Evolutionary conservation across 164 flowering plant genomes (phyloP).

Genomic region (Vitis rupestris): DNA sequence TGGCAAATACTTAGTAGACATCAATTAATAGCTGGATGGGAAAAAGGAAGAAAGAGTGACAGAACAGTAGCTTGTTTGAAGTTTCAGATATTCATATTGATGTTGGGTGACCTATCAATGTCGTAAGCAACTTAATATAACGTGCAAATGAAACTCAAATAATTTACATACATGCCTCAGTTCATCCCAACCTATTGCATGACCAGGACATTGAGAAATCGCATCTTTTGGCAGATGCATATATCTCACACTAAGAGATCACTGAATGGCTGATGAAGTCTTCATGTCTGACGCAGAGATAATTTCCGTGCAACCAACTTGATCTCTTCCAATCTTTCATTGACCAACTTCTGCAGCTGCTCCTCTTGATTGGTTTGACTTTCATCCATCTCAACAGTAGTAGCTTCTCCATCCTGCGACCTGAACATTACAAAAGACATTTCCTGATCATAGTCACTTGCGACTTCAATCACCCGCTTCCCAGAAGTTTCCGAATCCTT

Average conservation of each 20-base stretch:
- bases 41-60: too few relatives aligned
- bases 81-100: background rate
- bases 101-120: background rate
- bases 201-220: background rate
- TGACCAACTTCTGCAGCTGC: constrained; percentile 67
- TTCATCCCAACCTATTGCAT: background rate
- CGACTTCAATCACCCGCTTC: constrained; percentile 64
- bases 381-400: constrained; percentile 39
- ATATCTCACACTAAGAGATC: background rate
- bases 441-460: constrained; percentile 58
- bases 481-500: constrained; percentile 62
- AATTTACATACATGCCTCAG: constrained; percentile 2
- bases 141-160: background rate
- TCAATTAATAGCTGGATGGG: too few relatives aligned
- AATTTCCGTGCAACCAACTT: constrained; percentile 61
- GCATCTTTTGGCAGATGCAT: background rate
- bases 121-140: background rate
- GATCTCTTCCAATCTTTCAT: constrained; percentile 70
- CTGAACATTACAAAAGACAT: constrained; percentile 82
- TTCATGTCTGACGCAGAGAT: constrained; percentile 13
- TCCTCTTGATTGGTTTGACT: constrained; percentile 55
- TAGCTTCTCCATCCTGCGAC: constrained; percentile 31
- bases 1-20: too few relatives aligned
- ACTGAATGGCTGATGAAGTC: background rate
- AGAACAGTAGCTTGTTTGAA: background rate